A percentile compares a stretch with the other conserved stretches of the same genome.
Conservation (phyloP, 2,329 filamentous ascomycete genomes). For the Aspergillus ochraceus region DNA sequence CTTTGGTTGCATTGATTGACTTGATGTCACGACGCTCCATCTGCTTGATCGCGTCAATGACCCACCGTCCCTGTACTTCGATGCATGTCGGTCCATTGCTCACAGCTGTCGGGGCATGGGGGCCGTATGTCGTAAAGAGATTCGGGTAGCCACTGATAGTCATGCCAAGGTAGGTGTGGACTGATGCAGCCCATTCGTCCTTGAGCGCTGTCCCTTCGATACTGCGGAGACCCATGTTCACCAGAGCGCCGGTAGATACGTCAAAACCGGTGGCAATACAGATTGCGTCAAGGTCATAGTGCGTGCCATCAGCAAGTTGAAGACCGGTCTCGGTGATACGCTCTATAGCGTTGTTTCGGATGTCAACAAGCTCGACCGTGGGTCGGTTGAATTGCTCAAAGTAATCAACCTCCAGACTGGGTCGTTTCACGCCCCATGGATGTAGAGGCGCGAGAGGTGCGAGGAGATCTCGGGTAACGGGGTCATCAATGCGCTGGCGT, state of each 20-base stretch:
- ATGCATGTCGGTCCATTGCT: conserved; percentile 57
- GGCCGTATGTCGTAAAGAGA: conserved; percentile 56
- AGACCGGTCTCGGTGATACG: conserved; percentile 44
- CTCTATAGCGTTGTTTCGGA: conserved; percentile 46
- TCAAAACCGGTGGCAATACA: conserved; percentile 49
- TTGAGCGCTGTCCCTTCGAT: conserved; percentile 31
- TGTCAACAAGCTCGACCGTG: conserved; percentile 49
- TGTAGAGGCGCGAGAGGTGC: conserved; percentile 56
- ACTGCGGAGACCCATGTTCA: conserved; percentile 40
- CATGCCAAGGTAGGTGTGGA: conserved; percentile 45
- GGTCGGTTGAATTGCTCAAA: conserved; percentile 51
- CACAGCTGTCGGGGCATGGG: conserved; percentile 58
- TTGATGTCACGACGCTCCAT: conserved; percentile 49
- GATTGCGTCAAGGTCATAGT: conserved; percentile 42
- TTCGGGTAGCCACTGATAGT: conserved; percentile 48
- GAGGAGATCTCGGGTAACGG: conserved; percentile 51
- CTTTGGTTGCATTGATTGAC: conserved; percentile 52
- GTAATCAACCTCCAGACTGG: conserved; percentile 50
- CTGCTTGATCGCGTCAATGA: conserved; percentile 52
- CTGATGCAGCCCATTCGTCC: conserved; percentile 40
- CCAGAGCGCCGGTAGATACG: conserved; percentile 43
- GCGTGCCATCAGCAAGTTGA: conserved; percentile 36
- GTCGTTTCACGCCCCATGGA: conserved; percentile 56
- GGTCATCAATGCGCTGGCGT: conserved; percentile 52
- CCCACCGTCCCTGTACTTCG: conserved; percentile 59